phyloP scores from a whole-genome alignment of 139 green algal genomes.

The Chlorella sp. region DNA sequence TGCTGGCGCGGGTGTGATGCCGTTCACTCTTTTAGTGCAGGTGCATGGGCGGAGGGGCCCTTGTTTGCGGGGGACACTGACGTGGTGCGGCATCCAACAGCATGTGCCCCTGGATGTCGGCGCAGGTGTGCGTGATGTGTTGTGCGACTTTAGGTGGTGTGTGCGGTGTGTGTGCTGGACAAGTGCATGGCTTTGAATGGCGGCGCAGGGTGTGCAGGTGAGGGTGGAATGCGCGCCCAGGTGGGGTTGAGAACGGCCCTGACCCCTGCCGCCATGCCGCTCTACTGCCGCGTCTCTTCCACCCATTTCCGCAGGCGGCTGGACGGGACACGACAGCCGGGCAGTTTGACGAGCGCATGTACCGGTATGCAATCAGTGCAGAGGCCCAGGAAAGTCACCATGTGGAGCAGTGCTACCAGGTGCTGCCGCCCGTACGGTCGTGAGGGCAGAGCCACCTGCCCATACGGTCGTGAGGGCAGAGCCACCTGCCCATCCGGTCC shows the following conservation, averaged over 20 bases:
- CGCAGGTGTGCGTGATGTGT: neutral
- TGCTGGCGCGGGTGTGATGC: neutral
- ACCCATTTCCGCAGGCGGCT: slow-evolving; percentile 33
- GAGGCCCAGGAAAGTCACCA: slow-evolving; percentile 54
- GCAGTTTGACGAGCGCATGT: slow-evolving; percentile 69
- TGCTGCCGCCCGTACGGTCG: slow-evolving; percentile 9
- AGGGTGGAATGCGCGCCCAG: too few relatives aligned
- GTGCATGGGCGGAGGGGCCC: neutral
- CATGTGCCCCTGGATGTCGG: neutral
- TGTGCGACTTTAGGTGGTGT: too few relatives aligned
- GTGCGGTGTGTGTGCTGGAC: too few relatives aligned
- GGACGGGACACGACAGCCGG: slow-evolving; percentile 63
- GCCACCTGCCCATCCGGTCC: too few relatives aligned
- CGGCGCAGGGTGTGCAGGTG: too few relatives aligned
- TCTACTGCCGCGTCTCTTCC: neutral
- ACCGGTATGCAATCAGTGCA: slow-evolving; percentile 59
- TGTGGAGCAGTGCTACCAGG: slow-evolving; percentile 48
- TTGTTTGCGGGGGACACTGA: neutral
- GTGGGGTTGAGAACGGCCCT: too few relatives aligned
- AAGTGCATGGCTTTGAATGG: too few relatives aligned
- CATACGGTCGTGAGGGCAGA: too few relatives aligned
- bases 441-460: too few relatives aligned
- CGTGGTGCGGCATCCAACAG: neutral
- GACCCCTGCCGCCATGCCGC: neutral
- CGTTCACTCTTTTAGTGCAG: neutral